Evolutionary conservation across 2,329 filamentous ascomycete genomes (phyloP), one percentile per base, ranked within the genome.

Genomic region (Dichotomopilus funicola): DNA sequence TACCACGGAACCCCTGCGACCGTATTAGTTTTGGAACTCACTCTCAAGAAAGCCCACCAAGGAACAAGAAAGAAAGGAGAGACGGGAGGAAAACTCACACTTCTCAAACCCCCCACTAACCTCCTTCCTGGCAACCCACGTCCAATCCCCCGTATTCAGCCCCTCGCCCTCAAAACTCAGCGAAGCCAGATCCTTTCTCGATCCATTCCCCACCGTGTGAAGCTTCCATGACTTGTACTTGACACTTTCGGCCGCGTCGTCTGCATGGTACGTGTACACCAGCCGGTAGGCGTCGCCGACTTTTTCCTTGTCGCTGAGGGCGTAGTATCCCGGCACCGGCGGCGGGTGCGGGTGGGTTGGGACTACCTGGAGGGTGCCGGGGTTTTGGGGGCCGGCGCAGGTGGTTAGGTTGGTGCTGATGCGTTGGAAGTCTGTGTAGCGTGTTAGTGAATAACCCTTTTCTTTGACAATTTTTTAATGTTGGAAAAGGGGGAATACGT

Each of bases 271-370:
- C 2, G 53, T 57, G 11, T 59, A 55, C 31, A 63, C 46, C 4
- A 62, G 53, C 11, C 59, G 45, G 19, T 57, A 61, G 4, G 61
- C 59, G 6, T 60, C 58, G 1, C 47, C 41, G 7, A 63, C 47
- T 1, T 49, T 55, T 7, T 61, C 59, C 2, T 42, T 42, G 37
- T 52, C 49, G 12, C 49, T 59, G 12, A 63, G 54, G 7, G 54
- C 61, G 50, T 60, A 62, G 51, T 61, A 61, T 0, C 61, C 61
- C 35, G 59, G 59, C 1, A 63, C 59, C 1, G 61, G 61, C 6
- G 59, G 59, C 37, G 61, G 61, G 42, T 63, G 61, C 6, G 61
- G 61, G 46, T 63, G 55, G 9, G 61, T 63, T 8, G 61, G 58
- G 1, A 63, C 58, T 1, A 61, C 19, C 19, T 27, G 19, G 19